A percentile compares a stretch with the other conserved stretches of the same genome.
Evolutionary conservation across 352 stramenopile species (phyloP).

Genomic region (Phytophthora kernoviae): DNA sequence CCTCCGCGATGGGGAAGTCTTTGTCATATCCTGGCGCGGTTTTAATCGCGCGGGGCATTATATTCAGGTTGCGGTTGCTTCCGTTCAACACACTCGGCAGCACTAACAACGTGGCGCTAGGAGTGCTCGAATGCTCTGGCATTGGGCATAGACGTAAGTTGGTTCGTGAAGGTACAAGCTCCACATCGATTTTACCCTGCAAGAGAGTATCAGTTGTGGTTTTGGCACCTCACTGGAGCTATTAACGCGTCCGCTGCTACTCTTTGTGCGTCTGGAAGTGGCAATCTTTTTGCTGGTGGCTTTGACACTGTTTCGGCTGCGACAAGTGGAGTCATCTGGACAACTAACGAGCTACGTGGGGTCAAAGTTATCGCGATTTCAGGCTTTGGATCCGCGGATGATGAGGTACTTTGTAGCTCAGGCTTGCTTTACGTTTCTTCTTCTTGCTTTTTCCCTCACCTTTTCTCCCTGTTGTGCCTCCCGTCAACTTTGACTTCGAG

Average conservation of each 20-base stretch:
- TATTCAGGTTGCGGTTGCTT: constrained; percentile 5
- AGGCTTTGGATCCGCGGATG: constrained; percentile 5
- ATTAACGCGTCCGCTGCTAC: constrained; percentile 8
- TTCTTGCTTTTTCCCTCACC: constrained; percentile 31
- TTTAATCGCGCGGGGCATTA: constrained; percentile 15
- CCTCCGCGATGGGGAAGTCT: constrained; percentile 5
- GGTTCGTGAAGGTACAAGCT: constrained; percentile 4
- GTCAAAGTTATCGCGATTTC: constrained; percentile 7
- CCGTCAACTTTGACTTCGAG: constrained; percentile 24
- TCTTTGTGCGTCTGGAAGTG: constrained; percentile 7
- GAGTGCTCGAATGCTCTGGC: constrained; percentile 7
- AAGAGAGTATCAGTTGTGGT: constrained; percentile 22
- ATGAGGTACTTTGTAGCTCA: constrained; percentile 5
- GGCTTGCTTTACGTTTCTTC: constrained; percentile 26
- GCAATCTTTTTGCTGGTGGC: constrained; percentile 1
- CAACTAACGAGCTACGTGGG: not conserved
- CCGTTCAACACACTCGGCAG: constrained; percentile 27
- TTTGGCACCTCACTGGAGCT: constrained; percentile 15
- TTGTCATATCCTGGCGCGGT: constrained; percentile 26
- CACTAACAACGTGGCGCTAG: constrained; percentile 8
- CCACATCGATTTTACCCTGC: constrained; percentile 15
- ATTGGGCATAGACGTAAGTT: constrained; percentile 9
- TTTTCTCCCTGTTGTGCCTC: constrained; percentile 14
- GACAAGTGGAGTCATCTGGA: not conserved
- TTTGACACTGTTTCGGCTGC: constrained; percentile 3